phyloP scores from a whole-genome alignment of 352 stramenopile genomes.

The Phytophthora idaei region DNA sequence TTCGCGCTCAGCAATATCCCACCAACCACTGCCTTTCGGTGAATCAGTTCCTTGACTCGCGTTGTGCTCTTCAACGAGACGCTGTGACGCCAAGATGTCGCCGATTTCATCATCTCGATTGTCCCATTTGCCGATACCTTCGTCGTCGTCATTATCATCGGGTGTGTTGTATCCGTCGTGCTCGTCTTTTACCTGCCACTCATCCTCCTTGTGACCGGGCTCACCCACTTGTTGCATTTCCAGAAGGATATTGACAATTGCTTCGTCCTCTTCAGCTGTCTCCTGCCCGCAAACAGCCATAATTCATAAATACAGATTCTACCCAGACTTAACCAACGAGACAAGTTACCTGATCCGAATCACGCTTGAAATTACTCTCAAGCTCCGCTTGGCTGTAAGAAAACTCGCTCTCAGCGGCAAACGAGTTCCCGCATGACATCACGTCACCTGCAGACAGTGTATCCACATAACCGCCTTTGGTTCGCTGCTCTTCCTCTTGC shows the following conservation, averaged over 20 bases:
- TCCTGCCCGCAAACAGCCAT: constrained; percentile 11
- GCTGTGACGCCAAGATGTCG: constrained; percentile 76
- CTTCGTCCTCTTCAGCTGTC: constrained; percentile 48
- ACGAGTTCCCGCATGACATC: constrained; percentile 48
- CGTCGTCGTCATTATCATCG: constrained; percentile 29
- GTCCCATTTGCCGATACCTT: constrained; percentile 25
- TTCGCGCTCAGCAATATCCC: constrained; percentile 52
- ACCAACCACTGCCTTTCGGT: constrained; percentile 42
- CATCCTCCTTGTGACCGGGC: not conserved
- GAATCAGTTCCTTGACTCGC: constrained; percentile 6
- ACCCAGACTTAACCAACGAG: not conserved
- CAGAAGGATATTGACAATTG: constrained; percentile 53
- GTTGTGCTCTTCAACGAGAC: constrained; percentile 27
- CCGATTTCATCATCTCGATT: constrained; percentile 53
- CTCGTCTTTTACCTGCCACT: constrained; percentile 32
- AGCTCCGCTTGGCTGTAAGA: constrained; percentile 55
- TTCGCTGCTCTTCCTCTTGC: constrained; percentile 16
- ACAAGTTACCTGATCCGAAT: constrained; percentile 26
- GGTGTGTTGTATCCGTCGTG: constrained; percentile 24
- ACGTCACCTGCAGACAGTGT: constrained; percentile 27
- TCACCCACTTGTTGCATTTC: constrained; percentile 51
- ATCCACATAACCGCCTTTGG: constrained; percentile 6
- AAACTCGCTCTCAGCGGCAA: constrained; percentile 51
- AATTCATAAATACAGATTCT: not conserved
- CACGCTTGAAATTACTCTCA: constrained; percentile 4